Base-by-base conservation (phyloP, 2,329 filamentous ascomycete genomes). In the Colletotrichum lindemuthianum region DNA sequence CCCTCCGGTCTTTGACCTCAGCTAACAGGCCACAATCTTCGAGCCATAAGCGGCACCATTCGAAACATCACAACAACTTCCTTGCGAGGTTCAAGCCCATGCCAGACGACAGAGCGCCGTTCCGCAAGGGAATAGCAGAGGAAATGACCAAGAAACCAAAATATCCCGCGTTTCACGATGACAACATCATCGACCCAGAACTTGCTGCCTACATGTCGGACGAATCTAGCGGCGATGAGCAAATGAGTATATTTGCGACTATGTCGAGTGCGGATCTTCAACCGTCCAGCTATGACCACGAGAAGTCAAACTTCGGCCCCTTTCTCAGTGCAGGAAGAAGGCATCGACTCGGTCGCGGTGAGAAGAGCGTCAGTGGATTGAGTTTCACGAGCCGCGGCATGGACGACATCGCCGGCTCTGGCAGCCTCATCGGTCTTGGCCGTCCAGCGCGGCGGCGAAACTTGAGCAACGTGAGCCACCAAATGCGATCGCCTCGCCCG, bases 131-230 rank as follows among this genome's bases (percentile, higher is more conserved):
- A 10, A 81, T 84, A 15, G 88, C 82, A 9, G 88, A 96, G 56
- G 90, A 93, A 63, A 79, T 84, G 51, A 80, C 84, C 4, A 88
- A 85, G 67, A 90, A 89, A 68, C 81, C 87, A 8, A 88, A 88
- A 45, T 84, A 97, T 40, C 90, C 94, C 13, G 93, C 93, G n/a
- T 98, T 99, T 71, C 96, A 99, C 75, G 93, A 96, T 73, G 96
- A 99, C 80, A 98, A 96, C 73, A 97, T 99, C 70, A 98, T 99
- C 70, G 96, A 99, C 74, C 96, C 96, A 1, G 96, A 99, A 72
- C 82, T 99, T 58, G 95, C 94, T 6, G 92, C 93, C 39, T 99
- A 96, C 77, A 91, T 99, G 84, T 99, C 96, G 7, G 96, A 99
- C 74, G 93, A 92, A 51, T 97, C 94, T 2, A 97, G 93, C 71